A percentile compares a stretch with the other conserved stretches of the same genome.
Evolutionary conservation across 208 protist genomes (phyloP).

Genomic region (Acanthamoeba divionensis): DNA sequence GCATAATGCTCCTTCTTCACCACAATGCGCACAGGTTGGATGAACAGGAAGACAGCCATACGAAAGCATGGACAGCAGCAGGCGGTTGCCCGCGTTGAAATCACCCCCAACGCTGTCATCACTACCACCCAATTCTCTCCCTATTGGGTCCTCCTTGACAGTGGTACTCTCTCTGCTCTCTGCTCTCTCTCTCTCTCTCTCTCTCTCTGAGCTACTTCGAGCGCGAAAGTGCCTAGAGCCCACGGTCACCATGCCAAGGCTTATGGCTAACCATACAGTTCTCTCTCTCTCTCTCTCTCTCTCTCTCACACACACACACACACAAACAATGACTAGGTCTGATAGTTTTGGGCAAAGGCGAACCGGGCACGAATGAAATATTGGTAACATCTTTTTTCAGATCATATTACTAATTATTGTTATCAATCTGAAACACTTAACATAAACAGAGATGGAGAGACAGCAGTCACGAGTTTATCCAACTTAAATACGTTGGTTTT

Average conservation of each 20-base stretch:
- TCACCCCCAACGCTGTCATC: slow-evolving; percentile 14
- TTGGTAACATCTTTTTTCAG: neutral
- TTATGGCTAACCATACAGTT: no score
- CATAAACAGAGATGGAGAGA: neutral
- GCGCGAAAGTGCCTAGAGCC: no score
- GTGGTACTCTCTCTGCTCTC: no score
- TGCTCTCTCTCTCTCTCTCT: no score
- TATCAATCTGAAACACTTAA: neutral
- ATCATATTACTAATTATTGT: neutral
- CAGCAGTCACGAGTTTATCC: neutral
- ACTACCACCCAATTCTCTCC: neutral
- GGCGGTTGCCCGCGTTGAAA: neutral
- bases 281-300: no score
- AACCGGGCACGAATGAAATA: neutral
- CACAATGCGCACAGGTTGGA: neutral
- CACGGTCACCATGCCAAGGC: no score
- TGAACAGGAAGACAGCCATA: slow-evolving; percentile 16
- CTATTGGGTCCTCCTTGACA: slow-evolving; percentile 14
- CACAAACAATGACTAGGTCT: no score
- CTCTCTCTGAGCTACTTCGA: no score
- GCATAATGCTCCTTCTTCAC: neutral
- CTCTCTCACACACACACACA: no score
- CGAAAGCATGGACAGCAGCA: slow-evolving; percentile 21
- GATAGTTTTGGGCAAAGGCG: neutral
- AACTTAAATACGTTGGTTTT: neutral